Base-by-base conservation (phyloP, 2,329 filamentous ascomycete genomes). In the Penicillium psychrosexuale region DNA sequence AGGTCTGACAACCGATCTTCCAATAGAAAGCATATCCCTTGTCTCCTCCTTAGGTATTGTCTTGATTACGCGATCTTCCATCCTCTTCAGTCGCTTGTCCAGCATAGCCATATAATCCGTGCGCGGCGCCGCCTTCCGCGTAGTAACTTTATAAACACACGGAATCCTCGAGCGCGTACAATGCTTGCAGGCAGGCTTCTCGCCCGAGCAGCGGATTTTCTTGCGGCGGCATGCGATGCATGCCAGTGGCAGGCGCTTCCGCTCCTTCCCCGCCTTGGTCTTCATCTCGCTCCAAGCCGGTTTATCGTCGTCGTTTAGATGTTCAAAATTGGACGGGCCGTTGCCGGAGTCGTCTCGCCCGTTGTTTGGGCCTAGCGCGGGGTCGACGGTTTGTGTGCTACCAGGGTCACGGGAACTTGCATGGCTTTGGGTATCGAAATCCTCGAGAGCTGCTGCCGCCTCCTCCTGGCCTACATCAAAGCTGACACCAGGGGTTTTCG, bases 31-130 rank as follows among this genome's bases (percentile, higher is more conserved):
- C 55, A 87, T 80, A 27, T 84, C 78, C 39, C 88, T 86, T 59
- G 90, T 82, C 60, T 95, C 91, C 39, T 90, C 84, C 69, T 93
- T 96, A 0, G 94, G 93, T 28, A 97, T 88, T 55, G 93, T 88
- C 72, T 96, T 96, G 76, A 97, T 95, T 59, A 97, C 94, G 53
- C 93, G 87, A 67, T 97, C 93, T 74, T 99, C 94, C 94, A 97
- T 97, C 54, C 93, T 83, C 78, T 96, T 97, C 62, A 97, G 74
- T 50, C 94, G 84, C 75, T 96, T 97, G 75, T 97, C 94, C 65
- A 97, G 78, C 91, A 97, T 97, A 39, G 92, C 91, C 94, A 97
- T 97, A 74, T 97, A 97, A 74, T 97, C 94, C 17, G 94, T 97
- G 49, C 94, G 83, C 3, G 94, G 94, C 3, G 92, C 91, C 1